phyloP scores from a whole-genome alignment of 2,329 filamentous ascomycete species.

The Mycosphaerella arachidis region DNA sequence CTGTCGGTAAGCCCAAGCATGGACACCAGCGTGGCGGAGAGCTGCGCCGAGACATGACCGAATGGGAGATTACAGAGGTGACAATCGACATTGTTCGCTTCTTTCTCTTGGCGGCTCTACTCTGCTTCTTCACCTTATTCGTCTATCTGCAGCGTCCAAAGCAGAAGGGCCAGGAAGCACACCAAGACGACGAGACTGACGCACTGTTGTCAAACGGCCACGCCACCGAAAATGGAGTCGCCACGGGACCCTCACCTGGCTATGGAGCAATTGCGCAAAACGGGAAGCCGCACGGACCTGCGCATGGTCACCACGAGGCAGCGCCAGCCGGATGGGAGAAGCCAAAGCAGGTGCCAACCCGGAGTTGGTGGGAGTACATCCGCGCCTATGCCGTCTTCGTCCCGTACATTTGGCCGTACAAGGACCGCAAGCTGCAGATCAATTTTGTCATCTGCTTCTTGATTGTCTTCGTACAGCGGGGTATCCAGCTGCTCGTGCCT shows the following conservation, averaged over 20 bases:
- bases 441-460: conserved; percentile 77
- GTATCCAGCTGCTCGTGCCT: conserved; percentile 83
- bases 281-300: conserved; percentile 43
- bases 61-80: conserved; percentile 64
- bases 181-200: conserved; percentile 54
- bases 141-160: conserved; percentile 39
- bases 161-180: conserved; percentile 35
- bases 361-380: conserved; percentile 94
- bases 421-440: conserved; percentile 68
- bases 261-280: conserved; percentile 31
- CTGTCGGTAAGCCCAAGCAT: conserved; percentile 38
- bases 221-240: conserved; percentile 38
- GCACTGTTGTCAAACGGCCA: conserved; percentile 55
- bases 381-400: conserved; percentile 91
- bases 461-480: conserved; percentile 73
- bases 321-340: conserved; percentile 76
- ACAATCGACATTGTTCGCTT: conserved; percentile 65
- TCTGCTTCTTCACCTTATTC: conserved; percentile 56
- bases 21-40: conserved; percentile 35
- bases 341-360: conserved; percentile 77
- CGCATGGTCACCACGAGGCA: conserved; percentile 22
- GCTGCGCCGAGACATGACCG: conserved; percentile 40
- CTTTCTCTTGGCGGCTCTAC: conserved; percentile 57
- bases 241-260: conserved; percentile 37
- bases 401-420: conserved; percentile 92